Percentiles rank a stretch among this genome's conserved stretches.
phyloP scores from a whole-genome alignment of 129 eudicot genomes.

The Pittosporum tobira region DNA sequence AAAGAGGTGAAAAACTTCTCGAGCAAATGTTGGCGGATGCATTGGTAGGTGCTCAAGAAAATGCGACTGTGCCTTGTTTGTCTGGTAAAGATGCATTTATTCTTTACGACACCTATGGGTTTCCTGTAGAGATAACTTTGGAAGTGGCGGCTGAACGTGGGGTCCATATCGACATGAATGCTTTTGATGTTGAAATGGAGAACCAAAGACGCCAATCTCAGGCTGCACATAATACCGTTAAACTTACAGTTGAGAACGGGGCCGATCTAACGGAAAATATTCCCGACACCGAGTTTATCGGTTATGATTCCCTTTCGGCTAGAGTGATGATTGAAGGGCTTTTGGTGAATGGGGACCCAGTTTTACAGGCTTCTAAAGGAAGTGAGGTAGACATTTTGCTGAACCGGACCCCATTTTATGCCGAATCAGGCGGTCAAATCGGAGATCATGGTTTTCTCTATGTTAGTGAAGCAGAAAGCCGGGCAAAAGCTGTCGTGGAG shows the following conservation, averaged over 20 bases:
- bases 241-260: conserved; percentile 65
- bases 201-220: conserved; percentile 89
- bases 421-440: conserved; percentile 98
- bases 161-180: conserved; percentile 58
- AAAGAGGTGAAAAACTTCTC: conserved; percentile 85
- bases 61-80: conserved; percentile 32
- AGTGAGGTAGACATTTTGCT: conserved; percentile 76
- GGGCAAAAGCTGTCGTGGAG: conserved; percentile 50
- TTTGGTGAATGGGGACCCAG: conserved; percentile 61
- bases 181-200: conserved; percentile 82
- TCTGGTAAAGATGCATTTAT: conserved; percentile 90
- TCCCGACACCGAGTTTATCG: conserved; percentile 66
- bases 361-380: conserved; percentile 61
- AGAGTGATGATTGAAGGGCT: conserved; percentile 66
- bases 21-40: conserved; percentile 64
- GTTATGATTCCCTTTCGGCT: conserved; percentile 57
- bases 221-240: conserved; percentile 85
- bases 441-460: conserved; percentile 77
- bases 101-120: conserved; percentile 74
- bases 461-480: conserved; percentile 34
- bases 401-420: conserved; percentile 82
- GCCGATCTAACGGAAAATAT: conserved; percentile 49
- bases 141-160: conserved; percentile 83
- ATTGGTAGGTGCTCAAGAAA: conserved; percentile 23
- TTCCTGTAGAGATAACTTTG: conserved; percentile 82